A percentile compares a stretch with the other conserved stretches of the same genome.
These are phyloP conservation scores for Xerocomus minutiporus DNA, from an alignment of 1,284 basidiomycete species.

Conservation along the genomic window DNA sequence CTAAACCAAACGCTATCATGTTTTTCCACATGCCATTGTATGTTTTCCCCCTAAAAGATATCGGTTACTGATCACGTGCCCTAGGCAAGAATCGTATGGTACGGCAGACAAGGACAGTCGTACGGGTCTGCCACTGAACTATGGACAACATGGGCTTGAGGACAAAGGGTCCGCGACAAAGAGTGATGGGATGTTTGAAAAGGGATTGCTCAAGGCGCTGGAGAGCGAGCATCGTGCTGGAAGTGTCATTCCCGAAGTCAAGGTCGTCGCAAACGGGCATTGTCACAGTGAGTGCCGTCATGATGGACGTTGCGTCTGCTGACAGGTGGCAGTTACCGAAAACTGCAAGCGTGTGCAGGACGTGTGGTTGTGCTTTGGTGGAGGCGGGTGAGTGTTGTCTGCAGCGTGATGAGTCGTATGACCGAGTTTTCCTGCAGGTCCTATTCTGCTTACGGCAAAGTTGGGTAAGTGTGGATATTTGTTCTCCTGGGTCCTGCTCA, in stretches of 20 bases:
- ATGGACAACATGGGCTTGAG: conserved; percentile 63
- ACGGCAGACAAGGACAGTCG: conserved; percentile 54
- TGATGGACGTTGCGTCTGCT: conserved; percentile 7
- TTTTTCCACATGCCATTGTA: conserved; percentile 94
- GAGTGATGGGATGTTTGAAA: conserved; percentile 77
- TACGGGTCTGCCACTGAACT: conserved; percentile 58
- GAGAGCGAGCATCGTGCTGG: conserved; percentile 58
- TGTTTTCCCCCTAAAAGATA: conserved; percentile 29
- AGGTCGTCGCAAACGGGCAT: conserved; percentile 84
- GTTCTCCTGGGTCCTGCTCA: not conserved
- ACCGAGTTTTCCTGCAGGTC: conserved; percentile 42
- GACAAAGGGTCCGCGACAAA: conserved; percentile 60
- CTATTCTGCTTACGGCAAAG: conserved; percentile 79
- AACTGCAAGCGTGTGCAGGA: conserved; percentile 81
- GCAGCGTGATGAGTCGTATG: not conserved
- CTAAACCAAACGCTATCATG: conserved; percentile 89
- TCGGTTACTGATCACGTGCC: not conserved
- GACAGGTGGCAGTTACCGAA: conserved; percentile 62
- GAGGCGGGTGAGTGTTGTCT: conserved; percentile 61
- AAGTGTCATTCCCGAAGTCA: conserved; percentile 61
- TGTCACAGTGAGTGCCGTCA: conserved; percentile 58
- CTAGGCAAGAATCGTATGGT: conserved; percentile 58
- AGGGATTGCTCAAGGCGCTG: conserved; percentile 64
- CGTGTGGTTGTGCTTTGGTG: conserved; percentile 94
- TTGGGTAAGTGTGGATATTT: conserved; percentile 47